Evolutionary conservation across 1,284 basidiomycete species (phyloP).

Genomic region (Cerioporus squamosus): DNA sequence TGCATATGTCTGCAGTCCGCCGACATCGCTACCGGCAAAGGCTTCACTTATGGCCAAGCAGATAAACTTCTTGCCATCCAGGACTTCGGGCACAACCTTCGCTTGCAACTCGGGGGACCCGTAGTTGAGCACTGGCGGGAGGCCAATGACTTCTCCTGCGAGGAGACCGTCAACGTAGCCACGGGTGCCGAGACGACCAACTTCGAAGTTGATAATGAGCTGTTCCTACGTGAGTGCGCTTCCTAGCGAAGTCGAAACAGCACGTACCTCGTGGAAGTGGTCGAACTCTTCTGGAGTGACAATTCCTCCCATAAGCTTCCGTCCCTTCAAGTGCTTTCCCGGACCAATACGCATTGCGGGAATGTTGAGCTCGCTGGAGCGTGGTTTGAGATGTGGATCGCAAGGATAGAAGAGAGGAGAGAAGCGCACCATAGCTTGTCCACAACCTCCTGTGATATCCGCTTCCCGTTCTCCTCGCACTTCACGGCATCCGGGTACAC

Average conservation of each 20-base stretch:
- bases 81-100: slow-evolving; percentile 66
- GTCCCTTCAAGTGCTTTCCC: slow-evolving; percentile 88
- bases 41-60: slow-evolving; percentile 79
- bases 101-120: slow-evolving; percentile 78
- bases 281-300: slow-evolving; percentile 91
- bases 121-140: slow-evolving; percentile 89
- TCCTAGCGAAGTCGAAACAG: slow-evolving; percentile 32
- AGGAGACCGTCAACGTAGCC: slow-evolving; percentile 86
- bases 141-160: slow-evolving; percentile 82
- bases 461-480: slow-evolving; percentile 83
- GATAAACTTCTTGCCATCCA: slow-evolving; percentile 84
- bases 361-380: slow-evolving; percentile 69
- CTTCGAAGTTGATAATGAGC: slow-evolving; percentile 87
- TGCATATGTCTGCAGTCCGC: slow-evolving; percentile 84
- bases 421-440: slow-evolving; percentile 67
- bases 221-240: slow-evolving; percentile 36
- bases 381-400: not conserved
- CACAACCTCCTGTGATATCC: slow-evolving; percentile 74
- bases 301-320: slow-evolving; percentile 80
- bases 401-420: too few species aligned
- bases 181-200: slow-evolving; percentile 81
- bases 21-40: slow-evolving; percentile 94
- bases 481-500: slow-evolving; percentile 66
- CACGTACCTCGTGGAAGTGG: slow-evolving; percentile 73
- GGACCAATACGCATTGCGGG: slow-evolving; percentile 94